Percentiles rank a stretch among this genome's conserved stretches.
Conservation (phyloP, 2,329 filamentous ascomycete species). For the Fusarium sp. region DNA sequence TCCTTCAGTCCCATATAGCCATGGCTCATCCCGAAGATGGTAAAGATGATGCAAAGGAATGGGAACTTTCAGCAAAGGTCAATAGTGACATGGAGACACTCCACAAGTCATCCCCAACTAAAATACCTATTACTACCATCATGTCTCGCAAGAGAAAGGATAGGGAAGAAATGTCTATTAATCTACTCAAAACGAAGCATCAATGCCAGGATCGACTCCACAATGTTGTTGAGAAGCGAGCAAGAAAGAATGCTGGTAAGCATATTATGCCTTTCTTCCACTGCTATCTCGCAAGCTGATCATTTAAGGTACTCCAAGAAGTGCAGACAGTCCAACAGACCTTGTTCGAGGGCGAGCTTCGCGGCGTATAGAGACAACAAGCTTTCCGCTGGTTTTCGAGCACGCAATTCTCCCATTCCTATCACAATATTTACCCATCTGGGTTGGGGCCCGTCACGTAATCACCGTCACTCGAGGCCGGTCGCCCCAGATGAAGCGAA, state of each 20-base stretch:
- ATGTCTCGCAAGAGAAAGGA: conserved; percentile 29
- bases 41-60: conserved; percentile 43
- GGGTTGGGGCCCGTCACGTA: conserved; percentile 57
- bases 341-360: conserved; percentile 46
- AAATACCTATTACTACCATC: conserved; percentile 18
- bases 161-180: conserved; percentile 27
- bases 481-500: conserved; percentile 52
- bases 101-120: not conserved
- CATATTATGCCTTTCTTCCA: conserved; percentile 1
- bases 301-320: conserved; percentile 45
- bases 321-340: conserved; percentile 53
- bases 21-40: conserved; percentile 52
- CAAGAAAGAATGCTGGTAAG: conserved; percentile 49
- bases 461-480: conserved; percentile 57
- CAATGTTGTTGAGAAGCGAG: conserved; percentile 53
- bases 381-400: conserved; percentile 59
- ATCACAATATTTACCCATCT: conserved; percentile 57
- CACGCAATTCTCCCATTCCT: conserved; percentile 61
- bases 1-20: conserved; percentile 56
- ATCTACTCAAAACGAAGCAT: conserved; percentile 53
- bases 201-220: conserved; percentile 55
- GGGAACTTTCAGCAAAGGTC: conserved; percentile 41
- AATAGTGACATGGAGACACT: not conserved
- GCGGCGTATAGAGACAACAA: conserved; percentile 52
- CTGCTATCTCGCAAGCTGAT: conserved; percentile 19